Base-by-base conservation (phyloP, 164 flowering plant genomes). In the Stephania japonica region DNA sequence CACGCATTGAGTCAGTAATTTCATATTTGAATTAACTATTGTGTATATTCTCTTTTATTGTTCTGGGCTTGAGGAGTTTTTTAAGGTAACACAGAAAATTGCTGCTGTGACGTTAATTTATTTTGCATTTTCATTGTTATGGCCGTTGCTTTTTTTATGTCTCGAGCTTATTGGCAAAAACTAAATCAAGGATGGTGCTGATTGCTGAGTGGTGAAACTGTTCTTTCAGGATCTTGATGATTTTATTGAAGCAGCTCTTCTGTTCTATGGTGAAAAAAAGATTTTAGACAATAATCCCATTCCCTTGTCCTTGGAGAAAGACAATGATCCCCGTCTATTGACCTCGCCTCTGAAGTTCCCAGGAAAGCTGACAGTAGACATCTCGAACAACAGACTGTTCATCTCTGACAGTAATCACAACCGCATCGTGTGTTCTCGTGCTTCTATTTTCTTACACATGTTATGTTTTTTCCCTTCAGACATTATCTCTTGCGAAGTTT, bases 391-490 rank as follows among this genome's bases (percentile, higher is more conserved):
- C 79, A 87, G 98, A 71, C 88, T 95, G 21, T 95, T 95, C 81
- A 95, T 95, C 77, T 90, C 99, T 53, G 99, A 95, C 84, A 95
- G 99, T 84, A 92, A 87, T 77, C 98, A 92, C 79, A 92, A 95
- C 78, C 90, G 99, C 75, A 88, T 95, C 42, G 99, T 95, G 75
- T 1, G 87, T 75, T 72, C 75, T 85, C 80, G 78, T 75, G 75
- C 76, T 78, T 80, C 72, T 72, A 74, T 74, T 75, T 72, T 67
- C 67, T 32, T 32, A 32, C 4, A 32, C 4, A 32, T 32, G 38
- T 32, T 27, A 18, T 53, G 27, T 38, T 1, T 65, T 70, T 32
- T 1, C 43, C 42, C 42, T 47, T 56, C 7, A 56, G 7, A 0
- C 63, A 56, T 56, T 56, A 56, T 56, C 21, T 23, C 6, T 16